A percentile compares a stretch with the other conserved stretches of the same genome.
These are phyloP conservation scores for Kluyveromyces sp. DNA, from an alignment of 1,139 yeast species.

Conservation along the genomic window DNA sequence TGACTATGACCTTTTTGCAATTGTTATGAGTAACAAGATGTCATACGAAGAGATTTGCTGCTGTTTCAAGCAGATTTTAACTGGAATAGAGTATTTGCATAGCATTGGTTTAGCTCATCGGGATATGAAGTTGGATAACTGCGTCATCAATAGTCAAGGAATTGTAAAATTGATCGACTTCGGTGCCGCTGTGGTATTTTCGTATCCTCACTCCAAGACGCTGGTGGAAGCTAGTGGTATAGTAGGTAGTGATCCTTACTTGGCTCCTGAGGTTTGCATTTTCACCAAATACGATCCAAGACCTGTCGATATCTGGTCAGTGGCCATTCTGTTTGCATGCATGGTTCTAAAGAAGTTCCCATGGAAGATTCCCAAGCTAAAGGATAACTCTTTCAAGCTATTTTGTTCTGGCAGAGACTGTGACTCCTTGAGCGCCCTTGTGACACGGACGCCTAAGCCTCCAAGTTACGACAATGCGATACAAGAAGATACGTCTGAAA, in stretches of 20 bases:
- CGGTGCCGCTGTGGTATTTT: slow-evolving; percentile 90
- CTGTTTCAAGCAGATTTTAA: slow-evolving; percentile 78
- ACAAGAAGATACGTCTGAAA: slow-evolving; percentile 10
- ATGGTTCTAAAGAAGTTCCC: slow-evolving; percentile 93
- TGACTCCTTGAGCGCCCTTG: slow-evolving; percentile 36
- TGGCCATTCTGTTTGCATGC: slow-evolving; percentile 87
- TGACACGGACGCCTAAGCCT: slow-evolving; percentile 36
- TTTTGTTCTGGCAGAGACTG: slow-evolving; percentile 41
- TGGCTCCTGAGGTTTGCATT: slow-evolving; percentile 91
- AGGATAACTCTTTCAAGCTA: slow-evolving; percentile 73
- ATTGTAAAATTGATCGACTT: slow-evolving; percentile 87
- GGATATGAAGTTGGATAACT: slow-evolving; percentile 86
- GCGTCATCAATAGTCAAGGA: slow-evolving; percentile 81
- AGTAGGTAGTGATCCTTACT: slow-evolving; percentile 90
- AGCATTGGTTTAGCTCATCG: slow-evolving; percentile 87
- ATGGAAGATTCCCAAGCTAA: slow-evolving; percentile 89
- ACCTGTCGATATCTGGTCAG: slow-evolving; percentile 93
- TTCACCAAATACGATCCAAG: slow-evolving; percentile 79
- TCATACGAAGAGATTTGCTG: slow-evolving; percentile 78
- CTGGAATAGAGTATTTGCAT: slow-evolving; percentile 79
- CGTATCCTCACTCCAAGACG: slow-evolving; percentile 80
- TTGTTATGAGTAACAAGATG: slow-evolving; percentile 94
- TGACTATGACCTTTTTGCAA: slow-evolving; percentile 86
- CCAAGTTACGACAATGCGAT: slow-evolving; percentile 29
- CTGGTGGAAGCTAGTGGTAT: slow-evolving; percentile 81